Conservation (phyloP, 306 rosid genomes). For the Prinsepia uniflora region DNA sequence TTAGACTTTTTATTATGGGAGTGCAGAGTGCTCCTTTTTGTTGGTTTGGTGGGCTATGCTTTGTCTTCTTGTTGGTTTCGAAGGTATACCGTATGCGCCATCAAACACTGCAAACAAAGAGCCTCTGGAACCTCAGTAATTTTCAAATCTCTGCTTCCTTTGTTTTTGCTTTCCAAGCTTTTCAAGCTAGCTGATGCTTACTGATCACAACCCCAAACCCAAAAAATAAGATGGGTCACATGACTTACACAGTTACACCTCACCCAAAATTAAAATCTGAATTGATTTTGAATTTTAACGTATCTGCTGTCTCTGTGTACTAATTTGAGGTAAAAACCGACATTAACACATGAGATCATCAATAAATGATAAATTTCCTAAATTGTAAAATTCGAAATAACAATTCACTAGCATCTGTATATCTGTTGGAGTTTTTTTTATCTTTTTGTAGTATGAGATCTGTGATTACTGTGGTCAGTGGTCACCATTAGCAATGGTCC, state of each 20-base stretch:
- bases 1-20: background rate
- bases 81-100: slow-evolving; percentile 51
- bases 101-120: slow-evolving; percentile 23
- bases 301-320: slow-evolving; percentile 18
- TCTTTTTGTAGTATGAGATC: slow-evolving; percentile 17
- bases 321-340: slow-evolving; percentile 27
- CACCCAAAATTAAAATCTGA: background rate
- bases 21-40: slow-evolving; percentile 18
- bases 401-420: too few species aligned
- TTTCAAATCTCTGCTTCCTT: slow-evolving; percentile 38
- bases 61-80: slow-evolving; percentile 64
- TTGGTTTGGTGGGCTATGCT: slow-evolving; percentile 54
- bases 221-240: slow-evolving; percentile 3
- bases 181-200: slow-evolving; percentile 33
- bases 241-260: too few species aligned
- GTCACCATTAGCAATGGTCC: slow-evolving; percentile 41
- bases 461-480: slow-evolving; percentile 35
- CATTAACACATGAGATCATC: background rate
- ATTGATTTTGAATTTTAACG: background rate
- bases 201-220: slow-evolving; percentile 13
- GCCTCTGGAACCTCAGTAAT: slow-evolving; percentile 51
- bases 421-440: too few species aligned
- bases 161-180: slow-evolving; percentile 17
- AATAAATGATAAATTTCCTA: too few species aligned
- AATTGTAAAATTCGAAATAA: too few species aligned